phyloP scores from a whole-genome alignment of 768 basidiomycete genomes.

The Tulasnella sp. region DNA sequence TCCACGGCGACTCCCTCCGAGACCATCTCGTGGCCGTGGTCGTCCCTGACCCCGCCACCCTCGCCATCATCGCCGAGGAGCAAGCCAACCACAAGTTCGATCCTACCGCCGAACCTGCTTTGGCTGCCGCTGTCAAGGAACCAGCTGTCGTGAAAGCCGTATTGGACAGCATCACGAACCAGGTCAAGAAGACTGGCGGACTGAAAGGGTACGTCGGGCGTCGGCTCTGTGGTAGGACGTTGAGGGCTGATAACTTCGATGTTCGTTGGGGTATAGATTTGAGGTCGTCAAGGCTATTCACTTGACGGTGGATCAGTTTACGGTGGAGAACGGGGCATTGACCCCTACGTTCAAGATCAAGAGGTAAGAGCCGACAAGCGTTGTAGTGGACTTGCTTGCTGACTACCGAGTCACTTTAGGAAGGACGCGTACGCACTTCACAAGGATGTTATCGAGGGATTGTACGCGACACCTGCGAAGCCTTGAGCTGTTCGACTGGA shows the following conservation, averaged over 20 bases:
- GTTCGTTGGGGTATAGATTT: conserved; percentile 50
- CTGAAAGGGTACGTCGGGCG: conserved; percentile 61
- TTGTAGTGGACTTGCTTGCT: neutral
- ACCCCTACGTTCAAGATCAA: conserved; percentile 84
- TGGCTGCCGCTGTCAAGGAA: conserved; percentile 53
- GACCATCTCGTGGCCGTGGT: conserved; percentile 78
- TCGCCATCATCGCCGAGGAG: conserved; percentile 48
- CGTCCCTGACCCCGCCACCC: conserved; percentile 70
- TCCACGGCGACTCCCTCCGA: conserved; percentile 85
- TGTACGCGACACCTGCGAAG: conserved; percentile 8
- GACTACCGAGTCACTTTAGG: neutral
- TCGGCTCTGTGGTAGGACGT: neutral
- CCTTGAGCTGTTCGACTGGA: neutral
- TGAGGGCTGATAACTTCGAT: neutral
- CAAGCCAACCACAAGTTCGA: conserved; percentile 42
- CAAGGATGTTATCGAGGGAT: conserved; percentile 11
- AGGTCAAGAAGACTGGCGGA: conserved; percentile 46
- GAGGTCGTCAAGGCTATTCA: conserved; percentile 80
- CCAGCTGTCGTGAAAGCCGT: conserved; percentile 51
- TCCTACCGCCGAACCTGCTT: conserved; percentile 42
- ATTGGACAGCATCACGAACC: conserved; percentile 45
- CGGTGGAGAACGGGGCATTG: conserved; percentile 67
- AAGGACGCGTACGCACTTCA: conserved; percentile 10
- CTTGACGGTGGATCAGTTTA: conserved; percentile 64
- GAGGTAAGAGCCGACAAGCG: neutral